Conservation (phyloP, 805 yeast genomes). For the Lachancea lanzarotensis region DNA sequence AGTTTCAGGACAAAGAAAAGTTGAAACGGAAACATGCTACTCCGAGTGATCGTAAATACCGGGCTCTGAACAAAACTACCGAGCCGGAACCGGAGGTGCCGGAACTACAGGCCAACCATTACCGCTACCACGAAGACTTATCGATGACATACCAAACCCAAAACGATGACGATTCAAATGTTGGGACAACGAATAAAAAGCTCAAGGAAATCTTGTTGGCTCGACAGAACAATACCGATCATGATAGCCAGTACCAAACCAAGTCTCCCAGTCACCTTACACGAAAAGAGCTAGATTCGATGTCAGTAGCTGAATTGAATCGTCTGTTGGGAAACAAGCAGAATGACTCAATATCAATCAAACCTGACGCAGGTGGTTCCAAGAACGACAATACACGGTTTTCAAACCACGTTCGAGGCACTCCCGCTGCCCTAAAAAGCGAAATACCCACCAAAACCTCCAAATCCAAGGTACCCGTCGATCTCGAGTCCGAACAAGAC, state of each 20-base stretch:
- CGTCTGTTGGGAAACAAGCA: slow-evolving; percentile 11
- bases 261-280: slow-evolving; percentile 12
- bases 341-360: neutral
- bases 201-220: slow-evolving; percentile 12
- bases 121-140: slow-evolving; percentile 21
- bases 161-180: slow-evolving; percentile 1
- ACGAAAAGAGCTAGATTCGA: slow-evolving; percentile 16
- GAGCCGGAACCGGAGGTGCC: slow-evolving; percentile 13
- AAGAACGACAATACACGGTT: too few relatives aligned
- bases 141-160: slow-evolving; percentile 11
- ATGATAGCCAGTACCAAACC: neutral
- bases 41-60: slow-evolving; percentile 34
- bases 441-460: neutral
- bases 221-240: neutral
- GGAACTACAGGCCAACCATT: slow-evolving; percentile 18
- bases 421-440: neutral
- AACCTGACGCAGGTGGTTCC: too few relatives aligned
- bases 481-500: slow-evolving; percentile 21
- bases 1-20: slow-evolving; percentile 36
- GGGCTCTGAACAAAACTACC: slow-evolving; percentile 21
- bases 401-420: too few relatives aligned
- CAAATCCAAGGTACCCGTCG: slow-evolving; percentile 16
- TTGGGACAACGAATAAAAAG: slow-evolving; percentile 6
- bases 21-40: slow-evolving; percentile 35
- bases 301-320: slow-evolving; percentile 20